phyloP scores from a whole-genome alignment of 2,329 filamentous ascomycete species.

The Zasmidium angulare region DNA sequence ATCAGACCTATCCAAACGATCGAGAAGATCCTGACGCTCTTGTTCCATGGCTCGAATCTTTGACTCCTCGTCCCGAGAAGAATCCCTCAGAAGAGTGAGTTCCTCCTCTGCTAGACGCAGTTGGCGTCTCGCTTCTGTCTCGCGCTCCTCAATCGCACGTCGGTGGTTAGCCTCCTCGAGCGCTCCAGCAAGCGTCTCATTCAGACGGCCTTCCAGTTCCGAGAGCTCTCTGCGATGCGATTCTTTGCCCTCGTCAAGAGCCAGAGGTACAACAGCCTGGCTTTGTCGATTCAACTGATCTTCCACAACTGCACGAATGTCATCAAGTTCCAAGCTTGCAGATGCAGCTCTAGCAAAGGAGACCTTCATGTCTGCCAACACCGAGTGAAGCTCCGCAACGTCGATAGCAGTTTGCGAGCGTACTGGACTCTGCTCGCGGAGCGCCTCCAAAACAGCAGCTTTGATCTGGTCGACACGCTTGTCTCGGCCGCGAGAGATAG shows the following conservation, averaged over 20 bases:
- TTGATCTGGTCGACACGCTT: slow-evolving; percentile 78
- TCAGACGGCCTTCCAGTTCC: slow-evolving; percentile 33
- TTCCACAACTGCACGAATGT: slow-evolving; percentile 39
- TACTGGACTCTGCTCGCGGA: slow-evolving; percentile 45
- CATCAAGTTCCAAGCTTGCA: slow-evolving; percentile 46
- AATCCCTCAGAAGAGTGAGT: slow-evolving; percentile 45
- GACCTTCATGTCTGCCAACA: slow-evolving; percentile 49
- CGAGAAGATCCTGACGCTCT: slow-evolving; percentile 42
- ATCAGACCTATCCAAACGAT: slow-evolving; percentile 40
- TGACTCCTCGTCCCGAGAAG: slow-evolving; percentile 43
- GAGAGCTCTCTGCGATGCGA: slow-evolving; percentile 29
- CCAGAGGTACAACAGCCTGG: slow-evolving; percentile 29
- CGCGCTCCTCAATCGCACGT: slow-evolving; percentile 44
- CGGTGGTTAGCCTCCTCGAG: slow-evolving; percentile 45
- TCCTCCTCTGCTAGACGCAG: slow-evolving; percentile 53
- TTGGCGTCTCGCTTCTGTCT: slow-evolving; percentile 43
- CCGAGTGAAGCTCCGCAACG: slow-evolving; percentile 45
- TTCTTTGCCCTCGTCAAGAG: slow-evolving; percentile 27
- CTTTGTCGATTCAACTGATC: slow-evolving; percentile 33
- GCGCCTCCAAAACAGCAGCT: slow-evolving; percentile 58
- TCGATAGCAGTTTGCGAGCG: slow-evolving; percentile 28
- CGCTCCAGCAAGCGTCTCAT: slow-evolving; percentile 35
- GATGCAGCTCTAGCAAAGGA: slow-evolving; percentile 48
- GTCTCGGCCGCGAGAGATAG: slow-evolving; percentile 75
- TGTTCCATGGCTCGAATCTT: slow-evolving; percentile 44